Evolutionary conservation across 78 protist species (phyloP), one percentile per base, ranked within the genome.

Genomic region (Dictyostelium purpureum): DNA sequence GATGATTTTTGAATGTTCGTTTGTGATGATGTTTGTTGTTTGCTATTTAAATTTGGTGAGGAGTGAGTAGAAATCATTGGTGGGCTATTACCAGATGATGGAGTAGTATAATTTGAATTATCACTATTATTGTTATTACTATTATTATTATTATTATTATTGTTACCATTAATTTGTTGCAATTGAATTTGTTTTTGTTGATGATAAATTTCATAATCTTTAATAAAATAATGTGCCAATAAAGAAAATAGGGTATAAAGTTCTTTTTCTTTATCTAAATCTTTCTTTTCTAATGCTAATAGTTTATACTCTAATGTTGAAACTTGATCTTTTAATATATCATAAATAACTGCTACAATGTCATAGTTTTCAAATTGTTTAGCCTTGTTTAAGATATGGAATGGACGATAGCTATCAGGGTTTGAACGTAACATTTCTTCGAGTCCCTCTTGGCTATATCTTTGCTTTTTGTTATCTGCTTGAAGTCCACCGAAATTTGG

Each of bases 291-390:
- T 35, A 85, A 43, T 4, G 47, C 35, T 18, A 85, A 19, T 31
- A 85, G 12, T 73, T 65, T 70, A 59, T 73, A 85, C 6, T 85
- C 92, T 26, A 85, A 61, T 40, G 92, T 85, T 31, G 92, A 85
- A 42, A 42, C 59, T n/a, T 59, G 52, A 12, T 85, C 82, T 18
- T 75, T 56, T 11, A 73, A 26, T 16, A 85, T 77, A 33, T 73
- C 92, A 73, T 85, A 85, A 14, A 85, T 56, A 2, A 66, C 69
- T 21, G 92, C 70, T 2, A 37, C 92, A 19, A 43, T 51, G 19
- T 85, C 92, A 79, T 79, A 85, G 11, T 85, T 85, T n/a, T 73
- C 82, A 52, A 74, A 85, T 56, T 85, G 92, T 28, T 47, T 70
- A 14, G 92, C 92, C 21, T 73, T 85, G 59, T 38, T 73, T n/a